Percentiles rank a stretch among this genome's conserved stretches.
Evolutionary conservation across 1,139 yeast genomes (phyloP).

Genomic region (Ogataea hybrid): DNA sequence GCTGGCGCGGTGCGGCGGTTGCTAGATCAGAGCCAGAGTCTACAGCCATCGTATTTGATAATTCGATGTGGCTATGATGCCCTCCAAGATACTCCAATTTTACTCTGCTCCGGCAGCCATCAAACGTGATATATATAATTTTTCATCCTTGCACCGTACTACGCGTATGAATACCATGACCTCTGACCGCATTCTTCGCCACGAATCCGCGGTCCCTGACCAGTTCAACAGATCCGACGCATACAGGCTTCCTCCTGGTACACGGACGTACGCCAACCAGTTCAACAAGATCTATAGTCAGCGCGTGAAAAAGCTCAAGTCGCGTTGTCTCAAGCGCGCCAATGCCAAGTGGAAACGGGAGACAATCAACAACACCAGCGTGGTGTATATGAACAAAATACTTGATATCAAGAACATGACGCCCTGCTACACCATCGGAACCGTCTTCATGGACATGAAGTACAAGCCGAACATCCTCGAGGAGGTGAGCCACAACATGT

Average conservation of each 20-base stretch:
- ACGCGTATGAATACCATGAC: constrained; percentile 17
- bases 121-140: neutral
- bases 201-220: constrained; percentile 10
- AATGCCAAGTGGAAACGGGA: constrained; percentile 51
- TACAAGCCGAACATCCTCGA: constrained; percentile 80
- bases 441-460: constrained; percentile 80
- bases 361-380: constrained; percentile 38
- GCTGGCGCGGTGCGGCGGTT: too few species aligned
- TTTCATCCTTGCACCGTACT: constrained; percentile 9
- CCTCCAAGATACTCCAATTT: too few species aligned
- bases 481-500: constrained; percentile 66
- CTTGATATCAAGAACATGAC: constrained; percentile 70
- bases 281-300: constrained; percentile 72
- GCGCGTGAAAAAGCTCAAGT: constrained; percentile 54
- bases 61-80: too few species aligned
- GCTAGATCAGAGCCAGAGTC: too few species aligned
- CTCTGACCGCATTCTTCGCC: constrained; percentile 14
- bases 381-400: constrained; percentile 56
- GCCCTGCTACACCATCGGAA: constrained; percentile 89
- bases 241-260: constrained; percentile 17
- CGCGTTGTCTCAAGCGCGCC: constrained; percentile 52
- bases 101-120: too few species aligned
- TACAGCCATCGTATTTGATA: neutral
- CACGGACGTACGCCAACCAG: constrained; percentile 62
- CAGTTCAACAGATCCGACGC: constrained; percentile 6